A percentile compares a stretch with the other conserved stretches of the same genome.
Conservation (phyloP, 2,329 filamentous ascomycete genomes). For the Pezicula carpinea region DNA sequence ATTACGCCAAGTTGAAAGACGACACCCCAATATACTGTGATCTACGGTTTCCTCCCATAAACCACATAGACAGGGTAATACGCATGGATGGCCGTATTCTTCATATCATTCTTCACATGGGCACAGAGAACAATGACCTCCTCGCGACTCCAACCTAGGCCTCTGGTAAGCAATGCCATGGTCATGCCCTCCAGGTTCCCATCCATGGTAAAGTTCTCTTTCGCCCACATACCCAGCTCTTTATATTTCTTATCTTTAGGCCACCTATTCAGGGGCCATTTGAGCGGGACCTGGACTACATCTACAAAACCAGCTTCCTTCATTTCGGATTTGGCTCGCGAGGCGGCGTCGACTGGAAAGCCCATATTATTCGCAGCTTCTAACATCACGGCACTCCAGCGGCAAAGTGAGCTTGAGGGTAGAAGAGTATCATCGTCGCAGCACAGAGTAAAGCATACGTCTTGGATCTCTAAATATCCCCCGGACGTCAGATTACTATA, state of each 20-base stretch:
- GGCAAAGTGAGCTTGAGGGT: background rate
- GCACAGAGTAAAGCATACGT: conserved; percentile 14
- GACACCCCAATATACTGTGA: too few species aligned
- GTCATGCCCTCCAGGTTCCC: conserved; percentile 3
- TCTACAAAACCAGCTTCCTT: conserved; percentile 10
- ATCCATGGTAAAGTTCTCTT: conserved; percentile 5
- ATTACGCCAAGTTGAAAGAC: too few species aligned
- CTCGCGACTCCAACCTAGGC: conserved; percentile 4
- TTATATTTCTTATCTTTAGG: conserved; percentile 36
- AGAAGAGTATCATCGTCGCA: conserved; percentile 28
- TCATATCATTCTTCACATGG: conserved; percentile 3
- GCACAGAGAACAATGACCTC: conserved; percentile 5
- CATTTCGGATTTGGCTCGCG: background rate
- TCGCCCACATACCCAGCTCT: conserved; percentile 5
- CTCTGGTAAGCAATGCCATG: conserved; percentile 7
- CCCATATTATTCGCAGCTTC: conserved; percentile 27
- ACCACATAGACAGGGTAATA: background rate
- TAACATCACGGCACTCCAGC: conserved; percentile 18
- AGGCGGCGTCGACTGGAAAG: conserved; percentile 24
- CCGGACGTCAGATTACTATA: conserved; percentile 18
- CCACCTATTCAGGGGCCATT: conserved; percentile 47
- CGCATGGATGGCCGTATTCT: conserved; percentile 1
- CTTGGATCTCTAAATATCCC: conserved; percentile 27
- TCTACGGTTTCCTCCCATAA: background rate
- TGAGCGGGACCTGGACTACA: conserved; percentile 35